Base-by-base conservation (phyloP, 345 rosid genomes). In the Anastatica hierochuntica region DNA sequence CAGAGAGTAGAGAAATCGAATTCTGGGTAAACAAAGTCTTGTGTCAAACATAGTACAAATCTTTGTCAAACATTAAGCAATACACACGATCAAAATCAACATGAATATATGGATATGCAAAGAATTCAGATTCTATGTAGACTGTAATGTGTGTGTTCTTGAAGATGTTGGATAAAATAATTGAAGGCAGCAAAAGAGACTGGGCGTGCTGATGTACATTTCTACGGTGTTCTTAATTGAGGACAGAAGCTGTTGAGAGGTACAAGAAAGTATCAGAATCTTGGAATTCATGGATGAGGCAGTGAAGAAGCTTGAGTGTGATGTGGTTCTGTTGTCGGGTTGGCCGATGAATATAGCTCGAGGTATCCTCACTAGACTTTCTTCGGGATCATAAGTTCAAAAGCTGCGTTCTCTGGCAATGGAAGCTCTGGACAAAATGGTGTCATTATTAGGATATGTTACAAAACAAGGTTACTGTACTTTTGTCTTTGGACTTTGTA, bases 111-210 rank as follows among this genome's bases (percentile, higher is more conserved):
- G 14, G 41, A 21, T 21, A 12, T 16, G 10, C 33, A 10, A 26
- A 52, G 33, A 13, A n/a, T 19, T 38, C 36, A 17, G 21, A 14
- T 36, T 31, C 17, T 49, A 50, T 17, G 21, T 19, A 27, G 19
- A 26, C 34, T 42, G 58, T 64, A 15, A 4, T 63, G 44, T 16
- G 36, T 30, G 10, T 43, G 14, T 8, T 8, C 49, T 53, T 58
- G 34, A 67, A 88, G 96, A 65, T 82, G 96, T 71, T 84, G 92
- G 98, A 87, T 79, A 76, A 90, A 90, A 60, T 96, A 90, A 66
- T 46, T 90, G 74, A 59, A 74, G 68, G 65, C 63, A 21, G 95
- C 96, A 0, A 87, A 69, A 43, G 88, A 82, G 52, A 87, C 96
- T 0, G 57, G 95, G 67, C 80, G 92, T 49, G 92, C 84, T 19